These are phyloP conservation scores for Globisporangium iwayamae DNA, from an alignment of 352 stramenopile genomes.

Conservation along the genomic window DNA sequence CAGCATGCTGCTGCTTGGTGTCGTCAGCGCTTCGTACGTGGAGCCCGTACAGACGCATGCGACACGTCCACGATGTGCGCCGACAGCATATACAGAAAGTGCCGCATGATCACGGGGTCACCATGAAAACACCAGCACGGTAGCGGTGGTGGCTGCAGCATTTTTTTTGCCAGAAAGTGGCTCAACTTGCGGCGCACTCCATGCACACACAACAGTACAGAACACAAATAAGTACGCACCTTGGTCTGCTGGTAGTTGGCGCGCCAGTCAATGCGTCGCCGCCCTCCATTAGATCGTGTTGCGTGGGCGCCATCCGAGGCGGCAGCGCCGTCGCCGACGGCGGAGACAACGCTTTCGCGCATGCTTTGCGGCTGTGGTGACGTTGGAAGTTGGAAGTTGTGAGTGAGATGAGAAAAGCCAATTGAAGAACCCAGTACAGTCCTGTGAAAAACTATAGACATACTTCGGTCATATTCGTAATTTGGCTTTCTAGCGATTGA, in stretches of 20 bases:
- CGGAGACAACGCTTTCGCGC: neutral
- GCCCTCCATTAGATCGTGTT: neutral
- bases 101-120: neutral
- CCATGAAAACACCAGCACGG: neutral
- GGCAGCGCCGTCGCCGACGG: neutral
- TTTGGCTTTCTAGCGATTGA: too few species aligned
- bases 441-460: too few species aligned
- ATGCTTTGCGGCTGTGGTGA: neutral
- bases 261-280: conserved; percentile 24
- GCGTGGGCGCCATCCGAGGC: neutral
- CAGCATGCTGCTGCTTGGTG: neutral
- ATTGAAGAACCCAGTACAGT: too few species aligned
- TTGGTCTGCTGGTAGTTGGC: conserved; percentile 44
- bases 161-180: neutral
- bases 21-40: neutral
- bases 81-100: neutral
- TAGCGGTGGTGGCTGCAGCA: neutral
- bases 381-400: too few species aligned
- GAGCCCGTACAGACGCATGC: neutral
- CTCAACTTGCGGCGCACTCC: neutral
- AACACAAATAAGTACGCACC: conserved; percentile 16
- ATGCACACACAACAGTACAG: neutral
- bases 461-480: too few species aligned
- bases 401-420: too few species aligned
- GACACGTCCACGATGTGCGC: neutral